Conservation (phyloP, 148 eudicot species). For the Polygonum maritimum region DNA sequence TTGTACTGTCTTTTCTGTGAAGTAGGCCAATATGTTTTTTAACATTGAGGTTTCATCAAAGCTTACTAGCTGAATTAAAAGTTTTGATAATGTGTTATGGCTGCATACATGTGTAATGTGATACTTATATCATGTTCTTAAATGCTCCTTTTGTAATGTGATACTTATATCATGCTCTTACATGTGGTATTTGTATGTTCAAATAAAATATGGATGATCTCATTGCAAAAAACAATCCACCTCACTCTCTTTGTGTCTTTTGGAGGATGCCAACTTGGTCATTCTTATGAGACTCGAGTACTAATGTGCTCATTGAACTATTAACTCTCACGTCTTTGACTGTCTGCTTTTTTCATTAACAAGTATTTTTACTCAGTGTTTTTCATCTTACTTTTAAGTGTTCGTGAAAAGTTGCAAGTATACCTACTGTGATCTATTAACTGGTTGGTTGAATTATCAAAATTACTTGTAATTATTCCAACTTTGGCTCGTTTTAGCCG, state of each 20-base stretch:
- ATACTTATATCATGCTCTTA: background rate
- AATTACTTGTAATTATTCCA: background rate
- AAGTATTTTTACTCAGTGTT: background rate
- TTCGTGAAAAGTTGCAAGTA: background rate
- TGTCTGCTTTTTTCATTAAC: background rate
- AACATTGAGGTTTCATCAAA: background rate
- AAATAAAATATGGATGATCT: background rate
- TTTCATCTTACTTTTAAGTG: background rate
- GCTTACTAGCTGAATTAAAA: background rate
- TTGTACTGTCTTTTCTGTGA: background rate
- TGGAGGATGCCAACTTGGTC: no score
- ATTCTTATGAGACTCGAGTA: background rate
- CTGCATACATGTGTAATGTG: background rate
- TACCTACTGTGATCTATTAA: background rate
- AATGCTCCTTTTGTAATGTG: background rate
- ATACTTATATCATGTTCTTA: background rate
- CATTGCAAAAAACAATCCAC: background rate
- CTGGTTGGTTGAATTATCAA: background rate
- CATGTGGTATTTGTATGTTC: background rate
- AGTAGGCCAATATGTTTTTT: background rate
- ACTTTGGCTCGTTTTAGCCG: background rate
- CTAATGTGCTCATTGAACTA: background rate
- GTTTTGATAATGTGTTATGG: background rate
- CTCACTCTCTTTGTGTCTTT: background rate
- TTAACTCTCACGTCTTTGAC: background rate